Conservation (phyloP, 352 stramenopile species). For the Pythium biforme region DNA sequence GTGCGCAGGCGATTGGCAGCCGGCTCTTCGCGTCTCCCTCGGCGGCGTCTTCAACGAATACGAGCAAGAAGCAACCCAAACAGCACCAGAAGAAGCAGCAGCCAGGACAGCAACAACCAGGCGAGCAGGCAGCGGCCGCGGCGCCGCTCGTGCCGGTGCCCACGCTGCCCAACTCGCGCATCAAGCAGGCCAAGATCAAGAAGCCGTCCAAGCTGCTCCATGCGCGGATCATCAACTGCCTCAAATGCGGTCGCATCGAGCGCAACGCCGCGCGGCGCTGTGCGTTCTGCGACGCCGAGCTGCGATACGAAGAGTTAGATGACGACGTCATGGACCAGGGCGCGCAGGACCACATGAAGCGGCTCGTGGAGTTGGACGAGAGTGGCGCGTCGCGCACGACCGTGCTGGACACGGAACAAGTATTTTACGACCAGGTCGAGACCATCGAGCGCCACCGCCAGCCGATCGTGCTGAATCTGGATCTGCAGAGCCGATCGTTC, state of each 20-base stretch:
- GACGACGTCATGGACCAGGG: constrained; percentile 32
- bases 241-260: constrained; percentile 68
- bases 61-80: neutral
- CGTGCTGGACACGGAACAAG: constrained; percentile 44
- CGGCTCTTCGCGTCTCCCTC: constrained; percentile 34
- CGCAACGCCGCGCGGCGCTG: constrained; percentile 53
- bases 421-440: constrained; percentile 33
- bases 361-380: constrained; percentile 50
- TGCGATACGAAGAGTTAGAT: constrained; percentile 52
- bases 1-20: constrained; percentile 47
- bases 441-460: constrained; percentile 15
- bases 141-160: constrained; percentile 41
- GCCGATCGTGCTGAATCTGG: constrained; percentile 44
- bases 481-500: constrained; percentile 49
- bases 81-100: constrained; percentile 2
- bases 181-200: constrained; percentile 49
- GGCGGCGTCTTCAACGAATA: too few species aligned
- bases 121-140: neutral
- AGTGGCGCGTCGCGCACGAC: constrained; percentile 41
- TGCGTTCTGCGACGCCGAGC: constrained; percentile 52
- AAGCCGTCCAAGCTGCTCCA: constrained; percentile 51
- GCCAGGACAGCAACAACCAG: neutral
- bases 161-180: constrained; percentile 39
- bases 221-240: constrained; percentile 66
- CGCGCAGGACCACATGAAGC: constrained; percentile 54